Percentiles rank a stretch among this genome's conserved stretches.
Evolutionary conservation across 805 yeast genomes (phyloP).

Genomic region (Blastobotrys terrestris): DNA sequence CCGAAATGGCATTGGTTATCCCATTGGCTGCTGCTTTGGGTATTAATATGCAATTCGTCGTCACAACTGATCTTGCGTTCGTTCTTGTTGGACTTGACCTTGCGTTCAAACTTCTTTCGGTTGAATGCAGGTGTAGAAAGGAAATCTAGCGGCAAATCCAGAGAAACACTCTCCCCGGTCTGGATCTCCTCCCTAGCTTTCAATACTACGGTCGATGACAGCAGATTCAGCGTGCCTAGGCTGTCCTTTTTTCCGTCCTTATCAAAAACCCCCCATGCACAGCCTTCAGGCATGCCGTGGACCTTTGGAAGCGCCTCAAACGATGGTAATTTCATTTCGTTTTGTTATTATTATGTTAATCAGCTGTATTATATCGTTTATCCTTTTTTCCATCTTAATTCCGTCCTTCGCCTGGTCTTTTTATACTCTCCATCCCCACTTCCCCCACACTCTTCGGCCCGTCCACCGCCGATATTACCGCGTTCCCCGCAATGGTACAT

Average conservation of each 20-base stretch:
- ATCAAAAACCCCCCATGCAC: conserved; percentile 17
- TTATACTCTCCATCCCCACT: not conserved
- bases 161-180: conserved; percentile 11
- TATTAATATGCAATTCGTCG: not conserved
- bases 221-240: conserved; percentile 11
- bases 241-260: conserved; percentile 13
- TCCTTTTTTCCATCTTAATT: too few species aligned
- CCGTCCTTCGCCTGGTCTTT: too few species aligned
- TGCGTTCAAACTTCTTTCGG: not conserved
- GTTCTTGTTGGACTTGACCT: not conserved
- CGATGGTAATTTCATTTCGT: not conserved
- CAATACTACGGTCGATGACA: conserved; percentile 10
- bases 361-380: too few species aligned
- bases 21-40: not conserved
- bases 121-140: not conserved
- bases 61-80: not conserved
- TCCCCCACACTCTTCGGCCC: too few species aligned
- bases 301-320: conserved; percentile 9
- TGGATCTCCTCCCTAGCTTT: conserved; percentile 10
- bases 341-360: not conserved
- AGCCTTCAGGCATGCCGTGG: conserved; percentile 14
- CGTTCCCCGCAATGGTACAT: not conserved
- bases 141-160: conserved; percentile 14
- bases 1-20: not conserved
- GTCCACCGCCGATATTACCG: not conserved